phyloP scores from a whole-genome alignment of 306 rosid species.

The Rosa rugosa region DNA sequence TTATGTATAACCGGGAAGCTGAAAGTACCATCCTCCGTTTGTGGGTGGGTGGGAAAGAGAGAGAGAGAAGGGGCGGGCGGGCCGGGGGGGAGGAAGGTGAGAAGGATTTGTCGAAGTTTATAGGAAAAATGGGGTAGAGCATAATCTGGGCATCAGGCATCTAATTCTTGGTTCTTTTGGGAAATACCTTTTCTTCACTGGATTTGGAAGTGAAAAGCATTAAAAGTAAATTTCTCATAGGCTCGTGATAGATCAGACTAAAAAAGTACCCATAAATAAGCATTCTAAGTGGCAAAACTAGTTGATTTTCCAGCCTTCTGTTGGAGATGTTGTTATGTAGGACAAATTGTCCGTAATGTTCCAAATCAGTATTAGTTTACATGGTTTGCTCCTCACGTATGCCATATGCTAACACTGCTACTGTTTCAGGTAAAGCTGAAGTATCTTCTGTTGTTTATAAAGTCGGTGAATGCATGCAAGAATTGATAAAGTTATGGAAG shows the following conservation, averaged over 20 bases:
- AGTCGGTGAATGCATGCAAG: slow-evolving; percentile 98
- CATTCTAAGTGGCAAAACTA: neutral
- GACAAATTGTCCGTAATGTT: neutral
- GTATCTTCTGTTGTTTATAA: slow-evolving; percentile 69
- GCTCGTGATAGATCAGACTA: neutral
- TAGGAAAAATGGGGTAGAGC: neutral
- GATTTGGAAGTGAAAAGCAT: neutral
- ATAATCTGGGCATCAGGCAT: neutral
- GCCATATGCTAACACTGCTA: slow-evolving; percentile 23
- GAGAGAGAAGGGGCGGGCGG: too few relatives aligned
- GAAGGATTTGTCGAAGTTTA: neutral
- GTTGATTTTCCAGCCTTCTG: neutral
- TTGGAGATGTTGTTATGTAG: neutral
- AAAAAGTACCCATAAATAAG: neutral
- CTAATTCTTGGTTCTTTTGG: neutral
- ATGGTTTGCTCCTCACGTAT: slow-evolving; percentile 27
- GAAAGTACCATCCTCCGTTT: neutral
- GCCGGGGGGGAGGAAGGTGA: neutral
- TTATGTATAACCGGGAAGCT: neutral
- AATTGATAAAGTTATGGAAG: slow-evolving; percentile 80
- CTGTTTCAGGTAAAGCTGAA: slow-evolving; percentile 76
- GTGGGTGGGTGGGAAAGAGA: too few relatives aligned
- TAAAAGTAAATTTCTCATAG: neutral
- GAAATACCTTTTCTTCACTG: neutral
- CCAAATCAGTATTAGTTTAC: neutral